Conservation (phyloP, 306 rosid genomes). For the Begonia masoniana region DNA sequence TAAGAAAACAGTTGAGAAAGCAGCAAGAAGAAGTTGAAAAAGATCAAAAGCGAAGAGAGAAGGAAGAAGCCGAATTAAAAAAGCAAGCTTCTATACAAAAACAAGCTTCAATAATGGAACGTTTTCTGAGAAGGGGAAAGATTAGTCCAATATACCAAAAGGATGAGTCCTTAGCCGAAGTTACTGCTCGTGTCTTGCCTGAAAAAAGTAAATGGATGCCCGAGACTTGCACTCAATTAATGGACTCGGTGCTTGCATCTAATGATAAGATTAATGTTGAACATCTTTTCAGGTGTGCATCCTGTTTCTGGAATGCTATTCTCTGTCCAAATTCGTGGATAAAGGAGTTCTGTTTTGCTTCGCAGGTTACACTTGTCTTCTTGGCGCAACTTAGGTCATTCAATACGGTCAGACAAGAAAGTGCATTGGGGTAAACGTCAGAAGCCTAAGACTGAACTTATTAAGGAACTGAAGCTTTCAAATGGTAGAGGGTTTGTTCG, state of each 20-base stretch:
- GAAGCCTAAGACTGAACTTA: slow-evolving; percentile 44
- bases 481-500: slow-evolving; percentile 28
- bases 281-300: slow-evolving; percentile 49
- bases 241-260: slow-evolving; percentile 57
- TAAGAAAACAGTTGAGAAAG: slow-evolving; percentile 47
- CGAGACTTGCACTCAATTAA: slow-evolving; percentile 44
- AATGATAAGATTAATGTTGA: slow-evolving; percentile 24
- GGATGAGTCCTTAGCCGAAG: slow-evolving; percentile 27
- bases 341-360: slow-evolving; percentile 2
- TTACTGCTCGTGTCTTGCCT: slow-evolving; percentile 16
- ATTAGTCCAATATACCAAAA: slow-evolving; percentile 17
- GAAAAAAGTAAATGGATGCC: slow-evolving; percentile 21
- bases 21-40: slow-evolving; percentile 68
- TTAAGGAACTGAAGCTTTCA: slow-evolving; percentile 72
- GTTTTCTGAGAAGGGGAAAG: slow-evolving; percentile 64
- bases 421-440: slow-evolving; percentile 72
- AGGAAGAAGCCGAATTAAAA: slow-evolving; percentile 65
- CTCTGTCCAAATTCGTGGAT: slow-evolving; percentile 5
- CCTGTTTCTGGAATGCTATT: slow-evolving; percentile 5
- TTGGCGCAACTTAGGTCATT: slow-evolving; percentile 50
- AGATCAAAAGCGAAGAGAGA: slow-evolving; percentile 58
- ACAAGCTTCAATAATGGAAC: slow-evolving; percentile 86
- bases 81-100: slow-evolving; percentile 51
- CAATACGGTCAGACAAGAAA: slow-evolving; percentile 39
- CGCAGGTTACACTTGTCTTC: slow-evolving; percentile 60